These are phyloP conservation scores for Podila epigama DNA, from an alignment of 192 early-diverging fungal genomes.

Conservation along the genomic window DNA sequence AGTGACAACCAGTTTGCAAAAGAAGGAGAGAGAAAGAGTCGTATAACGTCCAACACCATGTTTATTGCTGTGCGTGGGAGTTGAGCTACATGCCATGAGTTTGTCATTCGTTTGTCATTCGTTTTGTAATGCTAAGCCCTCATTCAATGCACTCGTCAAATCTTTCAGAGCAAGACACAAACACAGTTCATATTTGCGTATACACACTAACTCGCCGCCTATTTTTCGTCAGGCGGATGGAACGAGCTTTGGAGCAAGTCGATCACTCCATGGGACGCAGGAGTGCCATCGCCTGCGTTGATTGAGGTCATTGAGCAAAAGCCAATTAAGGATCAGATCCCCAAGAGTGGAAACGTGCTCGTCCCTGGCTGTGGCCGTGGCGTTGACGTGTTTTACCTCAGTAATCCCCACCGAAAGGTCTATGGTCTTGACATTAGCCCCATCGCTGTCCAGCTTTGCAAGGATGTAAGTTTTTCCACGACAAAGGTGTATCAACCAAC, in stretches of 20 bases:
- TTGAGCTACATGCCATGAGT: too few species aligned
- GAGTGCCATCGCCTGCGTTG: slow-evolving; percentile 54
- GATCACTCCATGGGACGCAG: slow-evolving; percentile 60
- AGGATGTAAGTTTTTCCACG: slow-evolving; percentile 34
- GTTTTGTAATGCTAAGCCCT: too few species aligned
- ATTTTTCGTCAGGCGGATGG: slow-evolving; percentile 36
- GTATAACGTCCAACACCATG: too few species aligned
- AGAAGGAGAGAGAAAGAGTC: too few species aligned
- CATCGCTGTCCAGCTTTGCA: slow-evolving; percentile 65
- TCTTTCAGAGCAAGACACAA: too few species aligned
- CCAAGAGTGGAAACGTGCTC: slow-evolving; percentile 56
- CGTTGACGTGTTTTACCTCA: slow-evolving; percentile 80
- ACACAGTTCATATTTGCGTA: neutral
- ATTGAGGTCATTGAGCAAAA: slow-evolving; percentile 56
- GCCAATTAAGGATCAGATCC: slow-evolving; percentile 45
- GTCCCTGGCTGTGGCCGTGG: slow-evolving; percentile 72
- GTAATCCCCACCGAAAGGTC: slow-evolving; percentile 63
- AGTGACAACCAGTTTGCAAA: too few species aligned
- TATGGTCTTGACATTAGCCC: slow-evolving; percentile 75
- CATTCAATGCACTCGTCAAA: too few species aligned
- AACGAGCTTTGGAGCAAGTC: slow-evolving; percentile 51
- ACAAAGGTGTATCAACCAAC: neutral
- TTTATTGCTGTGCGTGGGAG: too few species aligned
- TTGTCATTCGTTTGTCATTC: too few species aligned
- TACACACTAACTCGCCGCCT: neutral